Percentiles rank a stretch among this genome's conserved stretches.
phyloP scores from a whole-genome alignment of 2,329 filamentous ascomycete genomes.

The Penicillium paneum region DNA sequence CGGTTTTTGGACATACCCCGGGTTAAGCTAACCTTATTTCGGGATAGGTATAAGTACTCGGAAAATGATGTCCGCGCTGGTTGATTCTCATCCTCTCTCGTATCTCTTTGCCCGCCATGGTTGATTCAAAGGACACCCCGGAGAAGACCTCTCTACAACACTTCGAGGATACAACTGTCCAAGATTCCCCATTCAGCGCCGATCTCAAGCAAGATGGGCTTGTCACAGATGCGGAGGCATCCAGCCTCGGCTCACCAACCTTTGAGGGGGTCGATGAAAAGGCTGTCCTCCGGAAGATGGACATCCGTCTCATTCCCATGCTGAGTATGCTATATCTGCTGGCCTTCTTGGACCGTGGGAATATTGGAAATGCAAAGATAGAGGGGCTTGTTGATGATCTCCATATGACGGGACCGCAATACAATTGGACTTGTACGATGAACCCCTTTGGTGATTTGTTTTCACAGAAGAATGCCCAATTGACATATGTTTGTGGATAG shows the following conservation, averaged over 20 bases:
- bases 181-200: neutral
- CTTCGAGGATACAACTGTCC: constrained; percentile 7
- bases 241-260: neutral
- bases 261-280: constrained; percentile 19
- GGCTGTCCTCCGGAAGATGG: constrained; percentile 28
- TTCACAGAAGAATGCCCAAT: neutral
- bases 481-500: constrained; percentile 9
- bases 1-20: constrained; percentile 3
- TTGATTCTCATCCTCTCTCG: neutral
- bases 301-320: constrained; percentile 28
- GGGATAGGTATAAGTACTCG: neutral
- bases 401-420: constrained; percentile 29
- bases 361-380: constrained; percentile 37
- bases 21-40: neutral
- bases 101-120: constrained; percentile 3
- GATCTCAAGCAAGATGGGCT: constrained; percentile 10
- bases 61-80: neutral
- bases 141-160: constrained; percentile 11
- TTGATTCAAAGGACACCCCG: neutral
- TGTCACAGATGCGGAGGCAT: constrained; percentile 5
- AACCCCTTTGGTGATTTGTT: neutral
- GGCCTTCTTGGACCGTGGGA: constrained; percentile 34
- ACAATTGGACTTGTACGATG: constrained; percentile 31
- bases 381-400: constrained; percentile 31
- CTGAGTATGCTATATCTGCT: constrained; percentile 30